Percentiles rank a stretch among this genome's conserved stretches.
Conservation (phyloP, 768 basidiomycete genomes). For the Collybia mongolica region DNA sequence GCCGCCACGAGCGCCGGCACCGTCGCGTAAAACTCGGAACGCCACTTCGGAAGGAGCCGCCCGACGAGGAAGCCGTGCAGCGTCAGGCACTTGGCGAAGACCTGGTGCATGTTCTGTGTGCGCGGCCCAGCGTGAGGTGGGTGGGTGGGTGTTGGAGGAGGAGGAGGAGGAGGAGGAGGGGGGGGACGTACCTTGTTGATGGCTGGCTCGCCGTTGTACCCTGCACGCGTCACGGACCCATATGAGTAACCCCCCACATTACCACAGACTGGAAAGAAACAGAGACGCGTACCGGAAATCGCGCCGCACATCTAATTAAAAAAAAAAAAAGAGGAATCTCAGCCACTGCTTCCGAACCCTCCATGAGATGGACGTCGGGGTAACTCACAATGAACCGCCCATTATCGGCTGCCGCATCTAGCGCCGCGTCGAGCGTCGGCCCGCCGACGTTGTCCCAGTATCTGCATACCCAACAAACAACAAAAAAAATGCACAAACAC, state of each 20-base stretch:
- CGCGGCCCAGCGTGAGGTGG: too few relatives aligned
- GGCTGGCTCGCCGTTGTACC: constrained; percentile 27
- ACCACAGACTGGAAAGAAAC: too few relatives aligned
- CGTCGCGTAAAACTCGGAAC: constrained; percentile 32
- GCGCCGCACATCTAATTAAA: constrained; percentile 37
- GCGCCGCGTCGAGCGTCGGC: constrained; percentile 54
- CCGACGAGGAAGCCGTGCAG: constrained; percentile 43
- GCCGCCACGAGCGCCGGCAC: constrained; percentile 35
- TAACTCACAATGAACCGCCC: constrained; percentile 51
- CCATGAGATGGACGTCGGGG: too few relatives aligned
- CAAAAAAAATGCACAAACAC: too few relatives aligned
- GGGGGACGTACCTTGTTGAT: background rate
- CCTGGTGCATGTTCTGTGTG: constrained; percentile 35
- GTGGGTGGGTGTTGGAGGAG: too few relatives aligned
- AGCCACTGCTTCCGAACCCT: too few relatives aligned
- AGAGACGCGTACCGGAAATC: constrained; percentile 21
- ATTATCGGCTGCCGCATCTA: constrained; percentile 39
- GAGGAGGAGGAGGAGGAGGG: constrained; percentile 13
- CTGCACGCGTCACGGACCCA: constrained; percentile 3
- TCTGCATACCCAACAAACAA: constrained; percentile 19
- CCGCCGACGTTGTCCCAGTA: constrained; percentile 65
- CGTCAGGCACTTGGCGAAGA: constrained; percentile 39
- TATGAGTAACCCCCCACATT: too few relatives aligned
- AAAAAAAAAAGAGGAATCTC: background rate
- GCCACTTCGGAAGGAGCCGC: constrained; percentile 26